Base-by-base conservation (phyloP, 1,139 yeast species). In the Groenewaldozyma sp. region DNA sequence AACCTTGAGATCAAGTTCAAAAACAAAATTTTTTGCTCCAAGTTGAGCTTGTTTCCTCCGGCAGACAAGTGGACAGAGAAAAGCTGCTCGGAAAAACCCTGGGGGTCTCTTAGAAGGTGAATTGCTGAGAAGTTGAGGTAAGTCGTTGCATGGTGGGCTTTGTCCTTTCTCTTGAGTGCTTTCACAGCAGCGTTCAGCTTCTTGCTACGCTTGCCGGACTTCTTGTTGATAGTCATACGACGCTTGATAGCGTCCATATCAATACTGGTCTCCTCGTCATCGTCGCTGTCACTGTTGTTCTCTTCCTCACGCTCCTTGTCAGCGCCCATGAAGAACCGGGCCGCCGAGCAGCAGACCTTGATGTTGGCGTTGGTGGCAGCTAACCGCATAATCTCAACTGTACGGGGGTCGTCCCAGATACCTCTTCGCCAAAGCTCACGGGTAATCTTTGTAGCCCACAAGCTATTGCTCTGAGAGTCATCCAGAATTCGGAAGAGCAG, bases 361-460 rank as follows among this genome's bases (percentile, higher is more conserved):
- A 78, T 73, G 52, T 88, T 94, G 9, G 82, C 77, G 56, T 87
- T 95, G 45, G 83, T 63, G 1, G 96, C 87, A 1, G 97, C 96
- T 54, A 86, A 94, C 2, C 94, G 82, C 97, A 93, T 88, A 54
- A 91, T 77, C 62, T 91, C 98, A 19, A 91, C 95, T 0, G 97
- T 82, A 52, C 97, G 71, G 1, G 95, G 74, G 62, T 91, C 99
- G 60, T 87, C 96, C 99, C 99, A 91, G 45, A 91, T 82, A 55
- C 95, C 95, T 57, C 97, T 73, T 65, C 94, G 74, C 99, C 99
- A 91, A 41, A 91, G 70, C 60, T 91, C 97, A 59, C 97, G 74
- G 6, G 97, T 87, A 41, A 91, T 68, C 55, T 86, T 87, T 7
- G 97, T 83, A 3, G 98, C 96, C 97, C 98, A 91, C 24, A 91